Evolutionary conservation across 2,329 filamentous ascomycete genomes (phyloP).

Genomic region (Beauveria sp.): DNA sequence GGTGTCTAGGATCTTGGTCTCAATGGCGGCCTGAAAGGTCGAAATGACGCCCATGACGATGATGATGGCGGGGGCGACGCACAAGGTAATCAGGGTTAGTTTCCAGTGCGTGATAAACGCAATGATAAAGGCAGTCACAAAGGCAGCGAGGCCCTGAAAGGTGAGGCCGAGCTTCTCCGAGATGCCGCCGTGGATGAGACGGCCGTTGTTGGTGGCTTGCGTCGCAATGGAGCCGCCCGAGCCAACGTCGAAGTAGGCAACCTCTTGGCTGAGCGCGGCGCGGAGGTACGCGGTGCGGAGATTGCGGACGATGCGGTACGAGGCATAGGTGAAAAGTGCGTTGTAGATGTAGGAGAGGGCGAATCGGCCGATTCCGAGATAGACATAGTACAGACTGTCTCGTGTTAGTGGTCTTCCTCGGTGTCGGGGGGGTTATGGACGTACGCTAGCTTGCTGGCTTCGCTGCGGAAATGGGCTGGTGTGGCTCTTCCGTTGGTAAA

Average conservation of each 20-base stretch:
- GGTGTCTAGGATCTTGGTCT: constrained; percentile 28
- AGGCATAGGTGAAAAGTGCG: constrained; percentile 38
- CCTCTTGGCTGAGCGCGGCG: constrained; percentile 41
- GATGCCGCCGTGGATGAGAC: constrained; percentile 33
- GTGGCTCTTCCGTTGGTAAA: constrained; percentile 22
- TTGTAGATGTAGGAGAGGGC: constrained; percentile 40
- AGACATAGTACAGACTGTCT: constrained; percentile 47
- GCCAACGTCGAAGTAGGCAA: constrained; percentile 40
- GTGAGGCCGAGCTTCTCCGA: constrained; percentile 32
- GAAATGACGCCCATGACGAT: constrained; percentile 24
- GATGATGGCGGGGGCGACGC: constrained; percentile 23
- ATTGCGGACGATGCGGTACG: constrained; percentile 42
- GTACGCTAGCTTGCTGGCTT: constrained; percentile 25
- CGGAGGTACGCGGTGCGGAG: constrained; percentile 42
- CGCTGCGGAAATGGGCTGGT: constrained; percentile 22
- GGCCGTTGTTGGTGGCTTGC: constrained; percentile 37
- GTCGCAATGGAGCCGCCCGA: constrained; percentile 34
- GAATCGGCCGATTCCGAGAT: constrained; percentile 48
- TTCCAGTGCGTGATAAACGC: constrained; percentile 36
- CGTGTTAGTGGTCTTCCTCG: background rate
- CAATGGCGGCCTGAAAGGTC: constrained; percentile 22
- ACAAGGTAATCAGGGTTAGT: constrained; percentile 31
- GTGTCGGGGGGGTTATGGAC: background rate
- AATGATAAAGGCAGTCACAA: constrained; percentile 31
- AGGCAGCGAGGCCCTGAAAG: constrained; percentile 30